Percentiles rank a stretch among this genome's conserved stretches.
Conservation (phyloP, 768 basidiomycete genomes). For the Steccherinum ochraceum region DNA sequence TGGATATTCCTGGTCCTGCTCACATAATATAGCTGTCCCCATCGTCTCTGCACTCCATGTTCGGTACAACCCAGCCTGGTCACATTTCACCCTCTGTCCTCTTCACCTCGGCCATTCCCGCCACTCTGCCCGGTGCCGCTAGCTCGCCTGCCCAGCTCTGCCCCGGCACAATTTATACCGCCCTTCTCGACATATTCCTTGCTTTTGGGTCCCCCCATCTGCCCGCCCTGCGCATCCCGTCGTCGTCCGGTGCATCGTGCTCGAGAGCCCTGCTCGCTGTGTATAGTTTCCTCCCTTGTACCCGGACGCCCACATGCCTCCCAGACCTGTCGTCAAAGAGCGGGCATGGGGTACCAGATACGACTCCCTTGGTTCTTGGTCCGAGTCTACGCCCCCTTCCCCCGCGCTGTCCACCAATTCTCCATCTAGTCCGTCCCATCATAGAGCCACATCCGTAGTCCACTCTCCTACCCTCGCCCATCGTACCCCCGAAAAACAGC, state of each 20-base stretch:
- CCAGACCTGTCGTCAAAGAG: constrained; percentile 39
- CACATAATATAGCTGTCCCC: too few relatives aligned
- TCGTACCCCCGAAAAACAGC: not conserved
- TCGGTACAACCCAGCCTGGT: not conserved
- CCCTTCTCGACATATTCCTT: not conserved
- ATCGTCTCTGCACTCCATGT: constrained; percentile 1
- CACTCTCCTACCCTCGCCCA: not conserved
- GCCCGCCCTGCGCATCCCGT: not conserved
- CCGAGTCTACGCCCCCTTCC: constrained; percentile 35
- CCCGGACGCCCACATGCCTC: constrained; percentile 11
- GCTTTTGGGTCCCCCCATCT: not conserved
- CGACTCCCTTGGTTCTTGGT: constrained; percentile 51
- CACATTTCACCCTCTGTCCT: not conserved
- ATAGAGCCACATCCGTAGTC: constrained; percentile 10
- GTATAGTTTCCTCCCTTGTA: not conserved
- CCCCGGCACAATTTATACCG: not conserved
- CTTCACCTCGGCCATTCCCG: too few relatives aligned
- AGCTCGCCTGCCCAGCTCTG: not conserved
- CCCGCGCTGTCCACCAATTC: constrained; percentile 11
- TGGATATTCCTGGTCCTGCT: too few relatives aligned
- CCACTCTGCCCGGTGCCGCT: not conserved
- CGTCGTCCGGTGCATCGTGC: not conserved
- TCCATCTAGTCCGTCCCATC: constrained; percentile 20
- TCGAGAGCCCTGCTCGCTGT: not conserved
- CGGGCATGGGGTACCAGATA: constrained; percentile 65